A percentile compares a stretch with the other conserved stretches of the same genome.
Evolutionary conservation across 257 asterid genomes (phyloP).

Genomic region (Cruciata laevipes): DNA sequence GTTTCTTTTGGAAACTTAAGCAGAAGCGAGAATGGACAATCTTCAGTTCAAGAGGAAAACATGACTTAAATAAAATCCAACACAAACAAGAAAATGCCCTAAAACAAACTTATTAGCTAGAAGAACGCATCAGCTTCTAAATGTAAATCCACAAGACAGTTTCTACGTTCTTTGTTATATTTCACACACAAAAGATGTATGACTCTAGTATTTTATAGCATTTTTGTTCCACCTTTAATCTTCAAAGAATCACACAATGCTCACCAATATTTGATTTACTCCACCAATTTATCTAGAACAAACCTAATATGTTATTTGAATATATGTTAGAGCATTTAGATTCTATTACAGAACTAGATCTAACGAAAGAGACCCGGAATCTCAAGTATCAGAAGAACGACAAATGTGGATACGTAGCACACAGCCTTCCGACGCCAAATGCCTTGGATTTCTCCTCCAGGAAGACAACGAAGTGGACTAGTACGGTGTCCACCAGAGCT

Average conservation of each 20-base stretch:
- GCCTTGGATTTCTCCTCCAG: conserved; percentile 10
- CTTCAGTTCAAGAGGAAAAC: not conserved
- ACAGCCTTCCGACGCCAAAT: not conserved
- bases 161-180: not conserved
- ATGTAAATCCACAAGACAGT: not conserved
- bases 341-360: not conserved
- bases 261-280: not conserved
- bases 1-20: not conserved
- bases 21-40: not conserved
- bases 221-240: not conserved
- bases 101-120: not conserved
- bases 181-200: not conserved
- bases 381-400: not conserved
- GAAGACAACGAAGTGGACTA: conserved; percentile 20
- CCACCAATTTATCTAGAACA: not conserved
- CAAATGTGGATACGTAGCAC: no score
- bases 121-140: not conserved
- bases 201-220: not conserved
- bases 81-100: not conserved
- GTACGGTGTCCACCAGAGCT: conserved; percentile 12
- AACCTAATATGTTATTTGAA: not conserved
- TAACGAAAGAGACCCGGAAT: not conserved
- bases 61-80: not conserved
- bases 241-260: not conserved
- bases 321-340: not conserved